Evolutionary conservation across 2,329 filamentous ascomycete species (phyloP).

Genomic region (Alternaria conjuncta): DNA sequence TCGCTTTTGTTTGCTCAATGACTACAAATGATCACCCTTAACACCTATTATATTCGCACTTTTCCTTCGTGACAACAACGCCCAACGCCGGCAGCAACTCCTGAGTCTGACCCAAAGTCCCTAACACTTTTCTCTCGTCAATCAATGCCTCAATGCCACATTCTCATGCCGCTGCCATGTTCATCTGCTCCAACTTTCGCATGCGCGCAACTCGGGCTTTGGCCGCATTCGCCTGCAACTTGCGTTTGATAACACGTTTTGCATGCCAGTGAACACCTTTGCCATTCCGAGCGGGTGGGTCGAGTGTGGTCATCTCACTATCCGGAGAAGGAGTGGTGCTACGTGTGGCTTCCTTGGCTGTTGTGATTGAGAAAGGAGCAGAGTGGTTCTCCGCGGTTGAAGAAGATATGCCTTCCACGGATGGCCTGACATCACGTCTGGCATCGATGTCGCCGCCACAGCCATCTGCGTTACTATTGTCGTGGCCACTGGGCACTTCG

Average conservation of each 20-base stretch:
- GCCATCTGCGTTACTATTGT: no score
- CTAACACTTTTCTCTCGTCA: no score
- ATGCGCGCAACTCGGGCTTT: neutral
- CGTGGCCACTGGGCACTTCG: accelerated
- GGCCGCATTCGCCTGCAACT: neutral
- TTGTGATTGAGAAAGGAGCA: accelerated
- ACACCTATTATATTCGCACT: no score
- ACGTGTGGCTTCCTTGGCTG: accelerated
- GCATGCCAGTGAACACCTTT: neutral
- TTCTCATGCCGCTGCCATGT: no score
- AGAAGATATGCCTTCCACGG: neutral
- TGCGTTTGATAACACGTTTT: neutral
- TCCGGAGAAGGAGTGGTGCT: neutral
- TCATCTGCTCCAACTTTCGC: neutral
- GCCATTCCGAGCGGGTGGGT: accelerated
- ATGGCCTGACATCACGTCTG: neutral
- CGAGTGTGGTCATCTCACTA: no score
- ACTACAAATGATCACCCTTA: no score
- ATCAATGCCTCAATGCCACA: no score
- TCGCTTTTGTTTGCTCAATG: no score
- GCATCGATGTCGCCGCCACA: no score
- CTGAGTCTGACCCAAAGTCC: no score
- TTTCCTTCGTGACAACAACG: no score
- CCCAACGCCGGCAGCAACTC: no score
- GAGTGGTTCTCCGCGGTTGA: neutral